Evolutionary conservation across 495 filamentous ascomycete species (phyloP).

Genomic region (Margaritispora aquatica): DNA sequence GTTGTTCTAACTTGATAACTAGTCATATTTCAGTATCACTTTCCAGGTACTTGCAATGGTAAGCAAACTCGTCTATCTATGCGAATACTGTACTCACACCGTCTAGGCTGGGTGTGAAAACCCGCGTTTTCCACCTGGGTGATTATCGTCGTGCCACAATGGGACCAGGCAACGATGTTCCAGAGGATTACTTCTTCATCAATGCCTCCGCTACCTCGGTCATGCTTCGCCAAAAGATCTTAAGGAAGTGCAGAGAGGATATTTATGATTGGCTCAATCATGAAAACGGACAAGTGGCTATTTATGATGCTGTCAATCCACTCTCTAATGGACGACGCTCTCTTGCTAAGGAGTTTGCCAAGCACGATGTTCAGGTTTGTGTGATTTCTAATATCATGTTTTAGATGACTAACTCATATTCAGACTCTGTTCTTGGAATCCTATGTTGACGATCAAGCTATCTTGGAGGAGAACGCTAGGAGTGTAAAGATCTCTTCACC

Average conservation of each 20-base stretch:
- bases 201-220: conserved; percentile 86
- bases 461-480: conserved; percentile 95
- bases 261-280: conserved; percentile 94
- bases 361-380: conserved; percentile 83
- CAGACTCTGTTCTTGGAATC: conserved; percentile 96
- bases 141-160: conserved; percentile 93
- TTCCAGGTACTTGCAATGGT: conserved; percentile 92
- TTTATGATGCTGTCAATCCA: conserved; percentile 98
- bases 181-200: conserved; percentile 96
- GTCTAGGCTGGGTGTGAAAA: conserved; percentile 90
- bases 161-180: conserved; percentile 78
- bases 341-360: conserved; percentile 91
- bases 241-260: conserved; percentile 95
- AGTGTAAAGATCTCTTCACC: conserved; percentile 98
- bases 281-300: conserved; percentile 96
- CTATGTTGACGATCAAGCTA: conserved; percentile 82
- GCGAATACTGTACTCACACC: conserved; percentile 18
- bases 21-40: conserved; percentile 94
- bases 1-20: conserved; percentile 14
- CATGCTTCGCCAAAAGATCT: conserved; percentile 88
- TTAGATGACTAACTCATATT: conserved; percentile 1
- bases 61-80: conserved; percentile 27
- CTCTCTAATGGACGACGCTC: conserved; percentile 75
- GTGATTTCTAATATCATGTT: background rate
- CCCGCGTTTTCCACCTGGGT: conserved; percentile 91